Base-by-base conservation (phyloP, 2,329 filamentous ascomycete genomes). In the Cercospora citrullina region DNA sequence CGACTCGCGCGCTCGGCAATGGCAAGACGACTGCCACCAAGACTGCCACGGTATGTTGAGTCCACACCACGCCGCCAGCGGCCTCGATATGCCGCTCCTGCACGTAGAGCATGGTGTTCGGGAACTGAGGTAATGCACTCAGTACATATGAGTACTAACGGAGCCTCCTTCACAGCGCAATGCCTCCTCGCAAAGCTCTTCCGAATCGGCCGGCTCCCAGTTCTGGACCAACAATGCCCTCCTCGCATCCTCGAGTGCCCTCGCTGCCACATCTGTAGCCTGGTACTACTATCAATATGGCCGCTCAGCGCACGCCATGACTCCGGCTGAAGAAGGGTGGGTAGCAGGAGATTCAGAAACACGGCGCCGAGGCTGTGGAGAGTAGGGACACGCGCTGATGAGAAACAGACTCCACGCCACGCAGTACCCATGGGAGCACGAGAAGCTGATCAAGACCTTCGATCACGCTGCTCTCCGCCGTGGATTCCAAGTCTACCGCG, bases 271-370 rank as follows among this genome's bases (percentile, higher is more conserved):
- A 77, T 94, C 94, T 75, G 89, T 94, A 78, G 94, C 92, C 76
- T 98, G 94, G 93, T 98, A 97, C 86, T 96, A 94, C 83, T 93
- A 97, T 84, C 90, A 96, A 76, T 98, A 96, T 83, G 95, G 94
- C 78, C 89, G 92, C 77, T 89, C 91, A 77, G 91, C 92, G 71
- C 88, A 93, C 82, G 95, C 95, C 76, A 91, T 91, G 89, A 94
- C 94, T 76, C 93, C 93, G 72, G 91, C 91, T 79, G 95, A 99
- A 86, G 95, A 99, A 89, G 95, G 95, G 95, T 99, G 87, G 90
- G 94, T 57, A 59, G 42, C 26, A 23, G 48, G 23, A 51, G 21
- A 7, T 60, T 21, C 39, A 51, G 33, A 14, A 31, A 45, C 31
- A 62, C 30, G 45, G 55, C 59, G 63, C 51, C 48, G 64, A 61